Conservation (phyloP, 257 asterid species). For the Plantago major region DNA sequence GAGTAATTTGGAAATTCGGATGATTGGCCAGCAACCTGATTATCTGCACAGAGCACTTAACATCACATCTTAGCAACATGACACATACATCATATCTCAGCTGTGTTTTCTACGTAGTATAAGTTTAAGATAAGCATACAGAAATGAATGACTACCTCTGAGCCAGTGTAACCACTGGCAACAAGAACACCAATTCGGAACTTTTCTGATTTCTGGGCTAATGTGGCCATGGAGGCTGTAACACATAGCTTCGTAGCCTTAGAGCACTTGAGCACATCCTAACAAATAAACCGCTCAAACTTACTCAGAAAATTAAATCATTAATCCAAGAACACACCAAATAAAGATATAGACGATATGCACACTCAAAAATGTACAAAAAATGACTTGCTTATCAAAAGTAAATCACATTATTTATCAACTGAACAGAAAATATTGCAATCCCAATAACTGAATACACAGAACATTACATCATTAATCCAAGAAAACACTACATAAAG, state of each 20-base stretch:
- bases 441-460: too few relatives aligned
- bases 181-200: conserved; percentile 75
- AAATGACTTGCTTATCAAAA: too few relatives aligned
- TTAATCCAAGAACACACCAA: too few relatives aligned
- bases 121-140: conserved; percentile 15
- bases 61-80: conserved; percentile 34
- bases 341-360: too few relatives aligned
- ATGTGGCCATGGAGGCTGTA: conserved; percentile 47
- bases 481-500: too few relatives aligned
- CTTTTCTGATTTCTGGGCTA: conserved; percentile 39
- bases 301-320: neutral
- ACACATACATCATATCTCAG: neutral
- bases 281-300: conserved; percentile 19
- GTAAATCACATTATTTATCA: too few relatives aligned
- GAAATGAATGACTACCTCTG: conserved; percentile 45
- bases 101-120: neutral
- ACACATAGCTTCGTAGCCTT: conserved; percentile 30
- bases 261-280: conserved; percentile 37
- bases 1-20: conserved; percentile 57
- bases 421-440: too few relatives aligned
- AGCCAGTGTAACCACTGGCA: conserved; percentile 89
- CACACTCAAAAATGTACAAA: neutral
- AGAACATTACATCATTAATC: too few relatives aligned
- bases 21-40: conserved; percentile 77
- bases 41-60: conserved; percentile 40